A percentile compares a stretch with the other conserved stretches of the same genome.
phyloP scores from a whole-genome alignment of 192 early-diverging fungal species.

The Coemansia sp. region DNA sequence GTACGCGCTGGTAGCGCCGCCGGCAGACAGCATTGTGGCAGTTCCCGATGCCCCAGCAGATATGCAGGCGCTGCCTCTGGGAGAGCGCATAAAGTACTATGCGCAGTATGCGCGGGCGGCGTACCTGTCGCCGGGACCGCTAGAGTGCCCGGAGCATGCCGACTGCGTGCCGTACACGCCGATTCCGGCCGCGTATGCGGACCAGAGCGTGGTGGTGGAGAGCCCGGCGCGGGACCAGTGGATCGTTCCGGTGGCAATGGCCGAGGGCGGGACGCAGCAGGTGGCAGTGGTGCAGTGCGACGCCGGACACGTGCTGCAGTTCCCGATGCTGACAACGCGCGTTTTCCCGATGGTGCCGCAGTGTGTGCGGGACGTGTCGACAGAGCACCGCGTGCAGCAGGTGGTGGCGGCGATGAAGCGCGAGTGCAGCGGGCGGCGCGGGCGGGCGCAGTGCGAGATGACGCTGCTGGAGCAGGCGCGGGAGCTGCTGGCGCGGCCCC shows the following conservation, averaged over 20 bases:
- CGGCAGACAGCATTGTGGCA: constrained; percentile 18
- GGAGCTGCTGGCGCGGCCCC: constrained; percentile 3
- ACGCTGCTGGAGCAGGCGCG: constrained; percentile 37
- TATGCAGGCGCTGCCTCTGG: constrained; percentile 7
- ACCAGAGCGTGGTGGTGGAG: background rate
- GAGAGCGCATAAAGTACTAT: constrained; percentile 12
- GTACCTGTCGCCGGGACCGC: constrained; percentile 24
- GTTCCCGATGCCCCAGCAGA: constrained; percentile 3
- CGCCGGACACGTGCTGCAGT: constrained; percentile 32
- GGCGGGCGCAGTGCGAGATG: constrained; percentile 32
- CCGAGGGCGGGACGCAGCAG: background rate
- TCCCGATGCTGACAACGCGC: constrained; percentile 28
- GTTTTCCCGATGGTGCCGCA: constrained; percentile 21
- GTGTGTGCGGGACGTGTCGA: constrained; percentile 44
- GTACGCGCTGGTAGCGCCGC: constrained; percentile 16
- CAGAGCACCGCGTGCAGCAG: constrained; percentile 33
- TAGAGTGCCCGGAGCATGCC: constrained; percentile 48
- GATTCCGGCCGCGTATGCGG: constrained; percentile 11
- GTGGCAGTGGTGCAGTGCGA: constrained; percentile 41
- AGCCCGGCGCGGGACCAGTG: constrained; percentile 30
- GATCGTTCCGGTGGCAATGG: constrained; percentile 16
- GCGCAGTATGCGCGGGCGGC: constrained; percentile 24
- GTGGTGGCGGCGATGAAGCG: constrained; percentile 33
- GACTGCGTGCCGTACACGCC: constrained; percentile 33
- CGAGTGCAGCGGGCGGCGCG: constrained; percentile 34